Conservation (phyloP, 176 grass and related monocot genomes). For the Saccharum spontaneum region DNA sequence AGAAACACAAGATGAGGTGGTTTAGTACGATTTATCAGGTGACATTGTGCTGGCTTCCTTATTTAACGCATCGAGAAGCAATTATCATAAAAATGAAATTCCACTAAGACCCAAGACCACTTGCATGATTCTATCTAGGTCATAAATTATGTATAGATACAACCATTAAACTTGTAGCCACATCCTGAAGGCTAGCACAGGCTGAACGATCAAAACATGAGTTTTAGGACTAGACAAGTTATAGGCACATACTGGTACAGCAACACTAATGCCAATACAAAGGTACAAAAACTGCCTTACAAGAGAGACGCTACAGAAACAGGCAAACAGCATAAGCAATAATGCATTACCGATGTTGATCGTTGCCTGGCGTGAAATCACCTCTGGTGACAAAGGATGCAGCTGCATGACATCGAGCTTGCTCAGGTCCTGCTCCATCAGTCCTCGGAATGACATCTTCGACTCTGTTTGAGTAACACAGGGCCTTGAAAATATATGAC, state of each 20-base stretch:
- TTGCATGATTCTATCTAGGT: too few species aligned
- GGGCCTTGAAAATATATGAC: not conserved
- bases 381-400: not conserved
- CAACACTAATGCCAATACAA: not conserved
- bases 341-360: not conserved
- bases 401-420: not conserved
- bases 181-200: too few species aligned
- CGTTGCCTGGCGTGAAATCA: not conserved
- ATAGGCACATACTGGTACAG: not conserved
- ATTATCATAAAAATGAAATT: too few species aligned
- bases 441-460: not conserved
- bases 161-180: too few species aligned
- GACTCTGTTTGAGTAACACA: not conserved
- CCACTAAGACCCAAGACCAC: too few species aligned
- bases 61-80: too few species aligned
- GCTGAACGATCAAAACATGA: too few species aligned
- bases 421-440: conserved; percentile 7
- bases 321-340: not conserved
- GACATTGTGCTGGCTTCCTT: too few species aligned
- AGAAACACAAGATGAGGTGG: too few species aligned
- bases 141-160: too few species aligned
- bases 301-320: not conserved
- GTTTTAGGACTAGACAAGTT: too few species aligned
- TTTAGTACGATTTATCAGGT: too few species aligned
- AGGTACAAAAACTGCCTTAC: not conserved